phyloP scores from a whole-genome alignment of 1,284 basidiomycete genomes.

The Meripilus lineatus region DNA sequence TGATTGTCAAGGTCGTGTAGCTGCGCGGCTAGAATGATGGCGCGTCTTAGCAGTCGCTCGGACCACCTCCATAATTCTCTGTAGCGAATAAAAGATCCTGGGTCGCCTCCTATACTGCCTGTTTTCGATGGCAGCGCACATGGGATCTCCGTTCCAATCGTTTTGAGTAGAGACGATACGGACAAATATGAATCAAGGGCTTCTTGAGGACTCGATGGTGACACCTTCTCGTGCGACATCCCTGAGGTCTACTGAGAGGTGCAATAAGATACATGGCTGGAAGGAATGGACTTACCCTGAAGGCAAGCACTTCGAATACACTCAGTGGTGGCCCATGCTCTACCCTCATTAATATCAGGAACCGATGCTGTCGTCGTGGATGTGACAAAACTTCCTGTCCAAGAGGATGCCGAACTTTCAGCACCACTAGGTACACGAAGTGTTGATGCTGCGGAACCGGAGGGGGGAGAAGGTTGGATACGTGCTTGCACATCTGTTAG shows the following conservation, averaged over 20 bases:
- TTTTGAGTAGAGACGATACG: constrained; percentile 48
- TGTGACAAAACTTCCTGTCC: constrained; percentile 43
- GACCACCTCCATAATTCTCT: constrained; percentile 79
- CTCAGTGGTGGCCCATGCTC: constrained; percentile 62
- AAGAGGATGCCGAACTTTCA: constrained; percentile 40
- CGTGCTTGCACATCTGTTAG: constrained; percentile 45
- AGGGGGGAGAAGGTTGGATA: constrained; percentile 40
- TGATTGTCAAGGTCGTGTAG: constrained; percentile 34
- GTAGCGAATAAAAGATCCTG: constrained; percentile 52
- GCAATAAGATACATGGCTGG: background rate
- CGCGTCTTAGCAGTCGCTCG: constrained; percentile 68
- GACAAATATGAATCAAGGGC: constrained; percentile 53
- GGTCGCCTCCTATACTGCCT: constrained; percentile 33
- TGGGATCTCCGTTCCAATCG: constrained; percentile 46
- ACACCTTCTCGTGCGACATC: constrained; percentile 48
- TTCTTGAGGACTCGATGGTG: constrained; percentile 38
- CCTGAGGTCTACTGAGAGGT: constrained; percentile 27
- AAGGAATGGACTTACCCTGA: constrained; percentile 46
- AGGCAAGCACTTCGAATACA: constrained; percentile 62
- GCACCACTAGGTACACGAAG: constrained; percentile 31
- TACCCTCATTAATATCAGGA: constrained; percentile 55
- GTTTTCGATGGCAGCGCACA: constrained; percentile 31
- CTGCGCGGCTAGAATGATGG: constrained; percentile 51
- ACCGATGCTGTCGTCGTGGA: constrained; percentile 26
- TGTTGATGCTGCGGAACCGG: constrained; percentile 36